Evolutionary conservation across 495 filamentous ascomycete genomes (phyloP).

Genomic region (Penicillium cataractarum): DNA sequence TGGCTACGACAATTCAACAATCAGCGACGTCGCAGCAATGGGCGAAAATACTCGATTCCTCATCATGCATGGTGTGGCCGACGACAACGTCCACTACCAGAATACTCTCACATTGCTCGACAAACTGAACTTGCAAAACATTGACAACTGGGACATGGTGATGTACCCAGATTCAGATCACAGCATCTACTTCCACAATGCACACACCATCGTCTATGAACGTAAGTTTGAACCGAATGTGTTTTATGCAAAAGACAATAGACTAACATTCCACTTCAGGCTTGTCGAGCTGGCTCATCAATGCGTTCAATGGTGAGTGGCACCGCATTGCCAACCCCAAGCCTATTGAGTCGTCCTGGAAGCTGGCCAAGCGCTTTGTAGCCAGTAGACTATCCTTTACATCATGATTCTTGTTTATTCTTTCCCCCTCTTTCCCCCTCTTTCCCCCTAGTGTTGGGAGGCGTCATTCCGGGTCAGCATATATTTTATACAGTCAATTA

Average conservation of each 20-base stretch:
- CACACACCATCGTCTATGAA: slow-evolving; percentile 90
- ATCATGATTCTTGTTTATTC: neutral
- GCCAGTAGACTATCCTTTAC: slow-evolving; percentile 13
- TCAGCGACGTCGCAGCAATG: slow-evolving; percentile 72
- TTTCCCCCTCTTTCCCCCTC: neutral
- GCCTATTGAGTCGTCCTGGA: slow-evolving; percentile 50
- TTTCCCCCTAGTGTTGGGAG: slow-evolving; percentile 4
- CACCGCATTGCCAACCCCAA: slow-evolving; percentile 69
- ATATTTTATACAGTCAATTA: neutral
- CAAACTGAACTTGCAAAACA: slow-evolving; percentile 76
- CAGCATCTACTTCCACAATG: slow-evolving; percentile 93
- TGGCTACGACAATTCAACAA: slow-evolving; percentile 76
- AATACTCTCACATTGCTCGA: slow-evolving; percentile 87
- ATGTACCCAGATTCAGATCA: slow-evolving; percentile 97
- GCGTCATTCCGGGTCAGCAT: slow-evolving; percentile 1
- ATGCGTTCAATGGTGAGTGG: slow-evolving; percentile 98
- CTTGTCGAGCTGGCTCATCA: slow-evolving; percentile 88
- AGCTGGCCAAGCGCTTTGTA: slow-evolving; percentile 27
- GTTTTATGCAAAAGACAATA: neutral
- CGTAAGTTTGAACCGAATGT: slow-evolving; percentile 61
- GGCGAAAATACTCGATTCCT: slow-evolving; percentile 79
- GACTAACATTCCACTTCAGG: slow-evolving; percentile 50
- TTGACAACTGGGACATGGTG: slow-evolving; percentile 96
- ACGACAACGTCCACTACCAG: slow-evolving; percentile 97
- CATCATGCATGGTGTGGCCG: slow-evolving; percentile 90